Conservation (phyloP, 495 filamentous ascomycete genomes). For the Podospora fimiseda region DNA sequence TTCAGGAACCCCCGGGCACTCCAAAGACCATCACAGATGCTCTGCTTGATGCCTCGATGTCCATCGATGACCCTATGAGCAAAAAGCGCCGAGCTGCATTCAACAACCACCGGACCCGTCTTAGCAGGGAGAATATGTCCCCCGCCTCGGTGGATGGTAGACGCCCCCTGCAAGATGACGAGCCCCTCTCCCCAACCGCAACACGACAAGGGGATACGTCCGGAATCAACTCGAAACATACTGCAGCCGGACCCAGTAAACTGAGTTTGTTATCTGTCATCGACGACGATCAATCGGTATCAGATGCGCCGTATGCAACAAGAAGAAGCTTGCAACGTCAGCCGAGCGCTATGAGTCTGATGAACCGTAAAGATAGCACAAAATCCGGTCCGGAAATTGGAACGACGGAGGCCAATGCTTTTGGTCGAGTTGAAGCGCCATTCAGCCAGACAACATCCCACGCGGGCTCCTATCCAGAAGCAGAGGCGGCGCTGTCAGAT, state of each 20-base stretch:
- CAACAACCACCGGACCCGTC: conserved; percentile 44
- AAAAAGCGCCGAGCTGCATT: conserved; percentile 51
- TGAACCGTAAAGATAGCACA: conserved; percentile 67
- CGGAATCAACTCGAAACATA: conserved; percentile 23
- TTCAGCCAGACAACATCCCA: conserved; percentile 38
- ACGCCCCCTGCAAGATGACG: conserved; percentile 20
- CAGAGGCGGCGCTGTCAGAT: conserved; percentile 28
- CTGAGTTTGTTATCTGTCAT: conserved; percentile 12
- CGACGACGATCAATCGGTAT: conserved; percentile 29
- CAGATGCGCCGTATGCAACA: conserved; percentile 36
- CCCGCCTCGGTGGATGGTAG: conserved; percentile 31
- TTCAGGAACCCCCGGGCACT: conserved; percentile 32
- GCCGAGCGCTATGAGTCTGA: conserved; percentile 73
- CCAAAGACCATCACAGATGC: conserved; percentile 84
- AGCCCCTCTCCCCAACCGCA: conserved; percentile 22
- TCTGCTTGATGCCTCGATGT: conserved; percentile 84
- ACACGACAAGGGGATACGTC: conserved; percentile 18
- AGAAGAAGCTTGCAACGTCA: conserved; percentile 49
- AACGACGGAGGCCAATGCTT: conserved; percentile 70
- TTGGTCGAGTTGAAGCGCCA: conserved; percentile 77
- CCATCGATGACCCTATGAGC: conserved; percentile 64
- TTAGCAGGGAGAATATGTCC: conserved; percentile 36
- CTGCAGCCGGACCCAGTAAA: conserved; percentile 24
- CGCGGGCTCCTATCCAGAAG: conserved; percentile 21
- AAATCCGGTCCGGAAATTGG: conserved; percentile 82